Evolutionary conservation across 495 filamentous ascomycete species (phyloP).

Genomic region (Hamigera avellanea): DNA sequence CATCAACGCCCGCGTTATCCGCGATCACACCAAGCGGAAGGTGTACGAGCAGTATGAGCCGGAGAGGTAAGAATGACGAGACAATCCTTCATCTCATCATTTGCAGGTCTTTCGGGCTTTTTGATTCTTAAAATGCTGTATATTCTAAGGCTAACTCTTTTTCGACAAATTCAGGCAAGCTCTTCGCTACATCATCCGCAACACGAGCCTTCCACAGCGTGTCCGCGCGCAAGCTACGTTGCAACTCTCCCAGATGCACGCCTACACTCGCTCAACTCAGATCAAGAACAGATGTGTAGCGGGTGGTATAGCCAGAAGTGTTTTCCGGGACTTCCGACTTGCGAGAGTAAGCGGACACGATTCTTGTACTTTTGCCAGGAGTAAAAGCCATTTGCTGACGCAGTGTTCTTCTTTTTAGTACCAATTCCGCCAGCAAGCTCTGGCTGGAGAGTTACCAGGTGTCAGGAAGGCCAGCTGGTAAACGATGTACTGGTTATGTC

Average conservation of each 20-base stretch:
- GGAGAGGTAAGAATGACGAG: conserved; percentile 48
- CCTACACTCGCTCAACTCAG: conserved; percentile 85
- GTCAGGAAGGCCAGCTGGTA: conserved; percentile 96
- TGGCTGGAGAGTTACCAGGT: conserved; percentile 80
- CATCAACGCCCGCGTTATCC: conserved; percentile 70
- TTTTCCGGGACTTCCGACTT: conserved; percentile 83
- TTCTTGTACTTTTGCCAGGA: neutral
- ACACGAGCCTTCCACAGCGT: conserved; percentile 71
- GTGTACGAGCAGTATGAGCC: conserved; percentile 77
- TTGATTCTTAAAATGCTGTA: too few relatives aligned
- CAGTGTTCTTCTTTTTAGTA: conserved; percentile 40
- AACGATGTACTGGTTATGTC: conserved; percentile 1
- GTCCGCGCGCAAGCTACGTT: conserved; percentile 83
- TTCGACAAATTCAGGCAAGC: conserved; percentile 58
- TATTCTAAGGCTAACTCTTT: too few relatives aligned
- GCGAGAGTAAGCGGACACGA: conserved; percentile 54
- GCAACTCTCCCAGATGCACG: conserved; percentile 85
- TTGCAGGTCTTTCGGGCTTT: too few relatives aligned
- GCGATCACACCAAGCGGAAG: conserved; percentile 92
- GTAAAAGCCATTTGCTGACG: too few relatives aligned
- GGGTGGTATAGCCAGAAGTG: conserved; percentile 74
- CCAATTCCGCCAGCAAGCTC: conserved; percentile 81
- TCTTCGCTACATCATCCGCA: conserved; percentile 86
- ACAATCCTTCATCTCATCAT: conserved; percentile 3
- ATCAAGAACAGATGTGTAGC: conserved; percentile 87